phyloP scores from a whole-genome alignment of 495 filamentous ascomycete species.

The Penicillium manginii region DNA sequence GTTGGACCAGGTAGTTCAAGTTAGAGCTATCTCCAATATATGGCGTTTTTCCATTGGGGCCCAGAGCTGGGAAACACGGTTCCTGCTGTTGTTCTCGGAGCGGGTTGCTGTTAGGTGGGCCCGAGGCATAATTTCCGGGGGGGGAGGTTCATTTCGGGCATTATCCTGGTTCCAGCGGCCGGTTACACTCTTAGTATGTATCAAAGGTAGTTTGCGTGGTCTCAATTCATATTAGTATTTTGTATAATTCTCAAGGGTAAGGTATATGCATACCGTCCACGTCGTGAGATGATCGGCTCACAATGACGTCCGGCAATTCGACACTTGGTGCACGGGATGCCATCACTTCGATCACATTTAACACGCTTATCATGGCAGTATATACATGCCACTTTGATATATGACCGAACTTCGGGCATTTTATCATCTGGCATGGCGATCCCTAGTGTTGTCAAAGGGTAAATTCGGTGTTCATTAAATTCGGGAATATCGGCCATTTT shows the following conservation, averaged over 20 bases:
- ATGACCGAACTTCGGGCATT: not conserved
- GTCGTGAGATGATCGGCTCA: constrained; percentile 19
- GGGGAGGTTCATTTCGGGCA: too few relatives aligned
- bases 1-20: constrained; percentile 21
- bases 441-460: not conserved
- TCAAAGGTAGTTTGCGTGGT: constrained; percentile 6
- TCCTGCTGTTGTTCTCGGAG: not conserved
- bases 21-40: constrained; percentile 23
- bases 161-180: not conserved
- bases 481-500: constrained; percentile 10
- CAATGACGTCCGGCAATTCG: constrained; percentile 15
- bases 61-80: constrained; percentile 15
- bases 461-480: constrained; percentile 7
- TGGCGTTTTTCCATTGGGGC: constrained; percentile 12
- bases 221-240: not conserved
- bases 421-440: not conserved
- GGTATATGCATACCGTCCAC: constrained; percentile 23
- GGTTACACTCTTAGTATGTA: not conserved
- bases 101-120: not conserved
- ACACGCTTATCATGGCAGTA: constrained; percentile 21
- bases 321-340: constrained; percentile 19
- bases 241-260: not conserved
- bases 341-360: constrained; percentile 21
- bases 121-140: too few relatives aligned
- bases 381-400: constrained; percentile 14